Evolutionary conservation across 179 eudicot genomes (phyloP).

Genomic region (Spinacia oleracea): DNA sequence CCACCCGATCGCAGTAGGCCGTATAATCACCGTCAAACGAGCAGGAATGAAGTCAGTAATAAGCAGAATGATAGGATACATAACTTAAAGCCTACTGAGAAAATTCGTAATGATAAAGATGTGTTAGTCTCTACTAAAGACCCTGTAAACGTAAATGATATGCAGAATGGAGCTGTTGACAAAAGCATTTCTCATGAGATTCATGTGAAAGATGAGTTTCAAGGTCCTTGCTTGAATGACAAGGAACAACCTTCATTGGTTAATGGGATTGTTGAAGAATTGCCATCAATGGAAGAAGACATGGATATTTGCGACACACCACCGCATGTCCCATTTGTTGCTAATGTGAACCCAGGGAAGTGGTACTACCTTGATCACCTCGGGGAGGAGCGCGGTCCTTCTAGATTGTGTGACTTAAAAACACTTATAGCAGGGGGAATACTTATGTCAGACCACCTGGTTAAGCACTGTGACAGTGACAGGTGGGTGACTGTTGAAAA

Average conservation of each 20-base stretch:
- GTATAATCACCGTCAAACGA: conserved; percentile 38
- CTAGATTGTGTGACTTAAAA: conserved; percentile 71
- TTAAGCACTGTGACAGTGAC: conserved; percentile 77
- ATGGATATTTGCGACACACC: conserved; percentile 99
- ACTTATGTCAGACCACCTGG: conserved; percentile 82
- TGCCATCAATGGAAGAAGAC: conserved; percentile 94
- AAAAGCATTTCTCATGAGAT: conserved; percentile 28
- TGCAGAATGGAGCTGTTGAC: conserved; percentile 41
- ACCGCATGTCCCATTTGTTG: conserved; percentile 64
- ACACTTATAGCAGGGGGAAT: conserved; percentile 70
- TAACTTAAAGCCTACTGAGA: conserved; percentile 47
- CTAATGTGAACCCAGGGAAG: conserved; percentile 55
- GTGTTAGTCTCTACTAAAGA: conserved; percentile 37
- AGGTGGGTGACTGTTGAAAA: conserved; percentile 98
- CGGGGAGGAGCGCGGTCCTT: conserved; percentile 83
- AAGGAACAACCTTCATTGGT: conserved; percentile 38
- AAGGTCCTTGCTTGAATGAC: conserved; percentile 28
- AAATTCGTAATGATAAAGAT: conserved; percentile 40
- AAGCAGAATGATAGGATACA: conserved; percentile 41
- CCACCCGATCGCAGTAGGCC: conserved; percentile 50
- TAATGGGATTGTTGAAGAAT: conserved; percentile 54
- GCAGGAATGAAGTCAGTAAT: conserved; percentile 49
- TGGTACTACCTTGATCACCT: conserved; percentile 84
- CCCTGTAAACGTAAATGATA: conserved; percentile 33
- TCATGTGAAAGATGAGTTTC: conserved; percentile 38